Base-by-base conservation (phyloP, 192 early-diverging fungal species). In the Mortierella alpina region DNA sequence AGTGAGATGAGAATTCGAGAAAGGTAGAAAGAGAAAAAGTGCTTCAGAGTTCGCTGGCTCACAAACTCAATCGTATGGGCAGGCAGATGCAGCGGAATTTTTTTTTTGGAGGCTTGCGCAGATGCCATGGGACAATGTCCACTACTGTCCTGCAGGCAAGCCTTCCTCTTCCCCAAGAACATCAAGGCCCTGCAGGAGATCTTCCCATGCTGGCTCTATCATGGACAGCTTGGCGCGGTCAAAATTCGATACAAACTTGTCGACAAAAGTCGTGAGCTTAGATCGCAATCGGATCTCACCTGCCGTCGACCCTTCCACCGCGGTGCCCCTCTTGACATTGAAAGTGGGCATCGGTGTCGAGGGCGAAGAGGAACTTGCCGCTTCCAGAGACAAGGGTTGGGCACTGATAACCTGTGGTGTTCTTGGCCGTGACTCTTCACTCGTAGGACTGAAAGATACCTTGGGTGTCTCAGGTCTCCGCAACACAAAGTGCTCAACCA, bases 221-320 rank as follows among this genome's bases (percentile, higher is more conserved):
- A 59, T 23, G 7, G 51, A 23, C 59, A 68, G 22, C 59, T 72
- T 79, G 50, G 49, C 70, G 6, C 59, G 57, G 50, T 79, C 76
- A 61, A 80, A 72, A 53, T 59, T 58, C 18, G 77, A 80, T 6
- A 62, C 59, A 51, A 72, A 80, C 66, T 80, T 72, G 58, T 80
- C 70, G 46, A 80, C 60, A 62, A 80, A 80, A 47, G 53, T 72
- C 47, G 70, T 68, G 4, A 80, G 46, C 57, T 42, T 59, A 1
- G 63, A 45, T n/a, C 77, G 45, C 20, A 80, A 17, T 55, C 44
- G 48, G 23, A 79, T 72, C 42, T 72, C 70, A 4, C 12, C 57
- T 13, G 7, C 23, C 8, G 52, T 67, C 9, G 69, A 62, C 52
- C 48, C 54, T 39, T 79, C 76, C 40, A 59, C 13, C 11, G 39